phyloP scores from a whole-genome alignment of 495 filamentous ascomycete species.

The Tuber indicum region DNA sequence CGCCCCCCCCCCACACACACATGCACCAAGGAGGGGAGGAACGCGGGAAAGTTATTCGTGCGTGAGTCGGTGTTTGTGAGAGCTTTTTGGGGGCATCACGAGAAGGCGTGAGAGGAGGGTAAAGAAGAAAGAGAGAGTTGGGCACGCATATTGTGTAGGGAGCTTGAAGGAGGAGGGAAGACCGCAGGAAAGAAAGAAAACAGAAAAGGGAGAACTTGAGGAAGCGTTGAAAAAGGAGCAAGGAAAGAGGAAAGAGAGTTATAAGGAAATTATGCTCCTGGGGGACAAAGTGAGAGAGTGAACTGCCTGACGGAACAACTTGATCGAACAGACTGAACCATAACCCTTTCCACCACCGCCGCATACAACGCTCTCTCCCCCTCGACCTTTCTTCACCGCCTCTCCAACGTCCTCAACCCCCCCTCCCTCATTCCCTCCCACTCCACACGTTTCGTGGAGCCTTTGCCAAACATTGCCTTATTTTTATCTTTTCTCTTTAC shows the following conservation, averaged over 20 bases:
- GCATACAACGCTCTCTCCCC: neutral
- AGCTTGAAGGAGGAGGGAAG: neutral
- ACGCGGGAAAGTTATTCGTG: neutral
- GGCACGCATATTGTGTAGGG: neutral
- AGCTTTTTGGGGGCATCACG: neutral
- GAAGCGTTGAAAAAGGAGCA: neutral
- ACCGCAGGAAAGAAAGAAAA: neutral
- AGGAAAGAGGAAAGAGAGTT: neutral
- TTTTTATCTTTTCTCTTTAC: neutral
- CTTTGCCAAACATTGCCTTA: constrained; percentile 4
- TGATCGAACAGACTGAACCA: neutral
- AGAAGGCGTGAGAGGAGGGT: neutral
- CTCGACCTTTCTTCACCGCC: neutral
- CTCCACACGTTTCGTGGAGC: neutral
- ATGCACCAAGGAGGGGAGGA: neutral
- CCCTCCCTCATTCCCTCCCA: neutral
- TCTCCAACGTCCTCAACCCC: neutral
- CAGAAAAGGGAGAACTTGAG: neutral
- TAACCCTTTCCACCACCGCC: neutral
- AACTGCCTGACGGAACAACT: neutral
- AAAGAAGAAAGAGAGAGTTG: neutral
- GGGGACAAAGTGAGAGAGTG: neutral
- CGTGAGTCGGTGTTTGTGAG: constrained; percentile 3
- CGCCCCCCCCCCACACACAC: neutral
- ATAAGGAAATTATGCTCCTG: neutral